Conservation (phyloP, 2,329 filamentous ascomycete genomes). For the Scleromitrula shiraiana region DNA sequence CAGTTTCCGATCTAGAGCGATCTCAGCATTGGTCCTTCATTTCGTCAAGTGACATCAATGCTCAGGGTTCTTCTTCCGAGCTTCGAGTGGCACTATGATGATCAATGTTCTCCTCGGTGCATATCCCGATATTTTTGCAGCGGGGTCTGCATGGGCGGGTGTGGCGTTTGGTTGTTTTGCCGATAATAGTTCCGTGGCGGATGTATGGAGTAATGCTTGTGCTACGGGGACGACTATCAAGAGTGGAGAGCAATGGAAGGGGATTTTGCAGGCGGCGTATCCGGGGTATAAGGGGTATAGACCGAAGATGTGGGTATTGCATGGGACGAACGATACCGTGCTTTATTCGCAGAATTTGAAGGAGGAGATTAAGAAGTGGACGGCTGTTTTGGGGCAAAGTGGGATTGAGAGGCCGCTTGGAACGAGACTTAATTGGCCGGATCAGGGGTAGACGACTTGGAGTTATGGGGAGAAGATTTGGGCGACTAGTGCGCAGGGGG, state of each 20-base stretch:
- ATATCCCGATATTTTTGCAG: constrained; percentile 41
- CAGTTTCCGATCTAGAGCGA: background rate
- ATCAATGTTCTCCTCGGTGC: constrained; percentile 40
- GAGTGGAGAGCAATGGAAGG: constrained; percentile 40
- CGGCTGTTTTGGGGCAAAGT: constrained; percentile 33
- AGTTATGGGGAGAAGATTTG: constrained; percentile 18
- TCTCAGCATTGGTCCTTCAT: background rate
- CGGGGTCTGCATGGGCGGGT: constrained; percentile 37
- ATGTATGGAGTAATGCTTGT: constrained; percentile 45
- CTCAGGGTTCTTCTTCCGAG: background rate
- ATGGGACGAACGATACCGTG: constrained; percentile 33
- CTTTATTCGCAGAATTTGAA: constrained; percentile 34
- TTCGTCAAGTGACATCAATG: background rate
- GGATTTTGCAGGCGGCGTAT: constrained; percentile 28
- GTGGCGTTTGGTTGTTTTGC: constrained; percentile 38
- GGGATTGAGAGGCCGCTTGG: constrained; percentile 14
- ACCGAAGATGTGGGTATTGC: constrained; percentile 22
- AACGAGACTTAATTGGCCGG: constrained; percentile 20
- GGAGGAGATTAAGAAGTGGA: constrained; percentile 40
- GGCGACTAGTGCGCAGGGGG: constrained; percentile 14
- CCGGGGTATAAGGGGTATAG: constrained; percentile 28
- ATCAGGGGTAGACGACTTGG: constrained; percentile 23
- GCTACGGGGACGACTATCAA: constrained; percentile 25
- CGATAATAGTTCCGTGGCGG: constrained; percentile 30
- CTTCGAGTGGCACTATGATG: constrained; percentile 39